Base-by-base conservation (phyloP, 768 basidiomycete genomes). In the Psilocybe subaeruginosa region DNA sequence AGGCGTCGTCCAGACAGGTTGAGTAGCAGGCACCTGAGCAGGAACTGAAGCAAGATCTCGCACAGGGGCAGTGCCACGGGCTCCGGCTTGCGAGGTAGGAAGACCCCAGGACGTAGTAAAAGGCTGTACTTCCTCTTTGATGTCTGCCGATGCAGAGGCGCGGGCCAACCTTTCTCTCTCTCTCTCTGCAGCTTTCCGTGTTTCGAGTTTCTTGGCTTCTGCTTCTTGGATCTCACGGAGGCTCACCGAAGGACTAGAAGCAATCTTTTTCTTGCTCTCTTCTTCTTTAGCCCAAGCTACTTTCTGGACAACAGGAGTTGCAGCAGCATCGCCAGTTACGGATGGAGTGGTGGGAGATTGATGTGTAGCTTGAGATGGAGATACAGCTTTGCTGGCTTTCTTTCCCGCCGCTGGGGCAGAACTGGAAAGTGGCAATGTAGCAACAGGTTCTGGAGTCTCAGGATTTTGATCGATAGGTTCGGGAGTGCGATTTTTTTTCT, bases 151-250 rank as follows among this genome's bases (percentile, higher is more conserved):
- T 30, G 74, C 59, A 19, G 78, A 68, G 19, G 78, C 71, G 31
- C 87, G 87, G 52, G 83, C 79, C 39, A 79, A 75, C 35, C 85
- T 83, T 61, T 92, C 89, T 47, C 84, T 84, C 64, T 92, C 89
- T 64, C 87, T 85, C 64, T 93, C 89, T 17, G 84, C 86, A 23
- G 81, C 82, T 72, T 91, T 96, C 46, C 90, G 85, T 9, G 82
- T 86, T 67, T 93, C 95, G 2, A 85, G 81, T 68, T 88, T 90
- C 76, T 86, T 93, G 7, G 85, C 86, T 74, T 99, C 97, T 2
- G 90, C 88, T 66, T 97, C 95, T 73, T 99, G 97, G 49, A 99
- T 99, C 59, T 99, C 95, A 58, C 95, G 89, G 39, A 99, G 77
- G 63, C 92, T 93, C 39, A 89, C 78, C 23, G 88, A 76, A 4